Evolutionary conservation across 495 filamentous ascomycete species (phyloP).

Genomic region (Patellaria atrata): DNA sequence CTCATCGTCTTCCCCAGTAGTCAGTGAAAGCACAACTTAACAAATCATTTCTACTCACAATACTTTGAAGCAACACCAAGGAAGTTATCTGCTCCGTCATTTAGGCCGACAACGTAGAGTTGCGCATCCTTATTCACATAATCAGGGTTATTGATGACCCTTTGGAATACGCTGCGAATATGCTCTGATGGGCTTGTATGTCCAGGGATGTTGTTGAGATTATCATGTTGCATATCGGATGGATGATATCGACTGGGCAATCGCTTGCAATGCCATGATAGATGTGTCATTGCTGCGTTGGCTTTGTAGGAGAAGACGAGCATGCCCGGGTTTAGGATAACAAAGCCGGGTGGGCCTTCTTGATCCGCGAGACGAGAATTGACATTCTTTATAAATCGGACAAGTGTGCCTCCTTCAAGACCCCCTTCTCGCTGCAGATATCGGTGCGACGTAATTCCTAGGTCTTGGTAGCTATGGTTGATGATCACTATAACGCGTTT

Average conservation of each 20-base stretch:
- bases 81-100: constrained; percentile 18
- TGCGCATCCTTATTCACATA: constrained; percentile 21
- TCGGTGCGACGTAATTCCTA: constrained; percentile 62
- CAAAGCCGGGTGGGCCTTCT: constrained; percentile 21
- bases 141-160: constrained; percentile 18
- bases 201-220: no score
- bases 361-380: constrained; percentile 5
- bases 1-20: constrained; percentile 1
- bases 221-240: no score
- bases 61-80: constrained; percentile 11
- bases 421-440: constrained; percentile 40
- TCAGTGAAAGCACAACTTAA: neutral
- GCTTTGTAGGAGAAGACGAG: constrained; percentile 22
- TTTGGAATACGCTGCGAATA: constrained; percentile 21
- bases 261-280: constrained; percentile 23
- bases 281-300: constrained; percentile 15
- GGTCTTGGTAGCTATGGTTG: constrained; percentile 52
- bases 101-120: constrained; percentile 26
- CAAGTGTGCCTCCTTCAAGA: constrained; percentile 49
- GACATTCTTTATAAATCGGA: constrained; percentile 42
- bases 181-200: constrained; percentile 21
- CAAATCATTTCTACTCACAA: constrained; percentile 9
- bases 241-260: no score
- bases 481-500: constrained; percentile 60
- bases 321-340: constrained; percentile 28